Evolutionary conservation across 805 yeast genomes (phyloP).

Genomic region (Candida patagonica): DNA sequence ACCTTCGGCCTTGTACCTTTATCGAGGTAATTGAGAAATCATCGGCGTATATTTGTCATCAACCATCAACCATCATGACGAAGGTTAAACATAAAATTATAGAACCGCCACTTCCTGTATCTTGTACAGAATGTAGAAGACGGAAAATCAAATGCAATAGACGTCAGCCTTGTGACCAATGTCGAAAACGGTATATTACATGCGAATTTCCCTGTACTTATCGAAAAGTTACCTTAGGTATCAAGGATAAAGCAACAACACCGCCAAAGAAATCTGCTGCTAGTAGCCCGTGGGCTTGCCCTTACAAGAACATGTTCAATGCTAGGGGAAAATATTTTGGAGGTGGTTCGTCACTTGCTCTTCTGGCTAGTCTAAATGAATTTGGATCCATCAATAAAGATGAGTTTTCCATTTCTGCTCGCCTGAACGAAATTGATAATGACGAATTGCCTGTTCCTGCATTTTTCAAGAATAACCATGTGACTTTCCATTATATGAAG

Average conservation of each 20-base stretch:
- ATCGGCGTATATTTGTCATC: no score
- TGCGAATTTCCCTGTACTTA: background rate
- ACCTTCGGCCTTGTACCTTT: no score
- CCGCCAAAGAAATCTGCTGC: background rate
- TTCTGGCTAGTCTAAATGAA: background rate
- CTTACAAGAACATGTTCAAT: background rate
- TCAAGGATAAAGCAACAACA: background rate
- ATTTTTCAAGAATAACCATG: background rate
- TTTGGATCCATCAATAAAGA: background rate
- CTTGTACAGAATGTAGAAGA: slow-evolving; percentile 2
- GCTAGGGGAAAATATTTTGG: background rate
- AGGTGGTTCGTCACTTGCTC: background rate
- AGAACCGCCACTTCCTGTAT: no score
- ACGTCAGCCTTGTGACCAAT: background rate
- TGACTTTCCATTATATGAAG: background rate
- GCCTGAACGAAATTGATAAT: background rate
- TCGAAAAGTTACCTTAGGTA: background rate
- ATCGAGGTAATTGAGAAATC: no score
- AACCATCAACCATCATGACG: no score
- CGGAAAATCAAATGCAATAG: slow-evolving; percentile 3
- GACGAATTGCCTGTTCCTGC: background rate
- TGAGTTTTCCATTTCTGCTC: no score
- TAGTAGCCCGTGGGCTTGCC: no score
- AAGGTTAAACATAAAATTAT: no score
- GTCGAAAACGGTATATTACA: background rate